Base-by-base conservation (phyloP, 805 yeast species). In the Zygosaccharomyces kombuchaensis region DNA sequence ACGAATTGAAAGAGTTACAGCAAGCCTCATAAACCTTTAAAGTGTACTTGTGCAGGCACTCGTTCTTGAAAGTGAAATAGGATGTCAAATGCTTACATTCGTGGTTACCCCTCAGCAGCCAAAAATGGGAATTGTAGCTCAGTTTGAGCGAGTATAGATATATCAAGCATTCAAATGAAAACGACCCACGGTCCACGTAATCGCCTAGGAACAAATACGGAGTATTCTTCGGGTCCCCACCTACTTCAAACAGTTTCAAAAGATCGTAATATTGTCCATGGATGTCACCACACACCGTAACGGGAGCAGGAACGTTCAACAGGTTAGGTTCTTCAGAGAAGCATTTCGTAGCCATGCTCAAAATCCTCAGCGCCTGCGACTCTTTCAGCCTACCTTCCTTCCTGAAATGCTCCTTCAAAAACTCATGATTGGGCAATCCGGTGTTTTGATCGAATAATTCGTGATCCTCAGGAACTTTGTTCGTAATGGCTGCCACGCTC, bases 211-310 rank as follows among this genome's bases (percentile, higher is more conserved):
- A 90, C 44, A 90, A 70, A 63, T 87, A 91, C 14, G 85, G 75
- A 1, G 95, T 83, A n/a, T 61, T 67, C 12, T 69, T 72, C 9
- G 97, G 96, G 59, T 84, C 82, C 2, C 98, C 98, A 32, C 96
- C 96, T 13, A 89, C 91, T 62, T 91, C 97, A 60, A 91, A 87
- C 36, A 91, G 70, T 66, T 90, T 89, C 78, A 90, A 74, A 55
- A 91, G 73, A 65, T 91, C 99, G 64, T 77, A 90, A 64, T 78
- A 88, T 65, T 91, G 98, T 13, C 99, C 99, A 66, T 91, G 98
- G n/a, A 90, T 77, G 67, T 91, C 98, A 46, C 99, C 99, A 69
- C 97, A 89, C 2, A 91, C 89, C 0, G 96, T 90, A 2, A 91
- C 87, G 0, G 98, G 99, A 0, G 96, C 95, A 2, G 89, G 90